Conservation (phyloP, 73 alveolate genomes). For the Blepharisma japonicum region DNA sequence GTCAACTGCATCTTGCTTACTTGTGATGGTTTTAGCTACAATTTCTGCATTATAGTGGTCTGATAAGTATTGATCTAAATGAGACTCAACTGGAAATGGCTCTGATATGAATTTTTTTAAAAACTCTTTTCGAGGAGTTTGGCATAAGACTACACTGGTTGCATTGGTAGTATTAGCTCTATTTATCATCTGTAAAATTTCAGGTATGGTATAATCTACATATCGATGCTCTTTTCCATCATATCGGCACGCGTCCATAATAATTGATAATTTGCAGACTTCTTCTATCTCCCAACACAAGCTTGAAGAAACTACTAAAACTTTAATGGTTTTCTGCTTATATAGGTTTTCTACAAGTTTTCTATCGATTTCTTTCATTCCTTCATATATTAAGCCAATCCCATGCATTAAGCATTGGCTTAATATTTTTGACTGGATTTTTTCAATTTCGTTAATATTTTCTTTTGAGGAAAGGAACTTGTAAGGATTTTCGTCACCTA, state of each 20-base stretch:
- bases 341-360: slow-evolving; percentile 40
- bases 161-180: slow-evolving; percentile 60
- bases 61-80: slow-evolving; percentile 85
- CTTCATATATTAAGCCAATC: slow-evolving; percentile 74
- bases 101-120: slow-evolving; percentile 96
- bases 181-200: slow-evolving; percentile 96
- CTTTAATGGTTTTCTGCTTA: slow-evolving; percentile 63
- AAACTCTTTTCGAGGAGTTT: slow-evolving; percentile 93
- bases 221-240: slow-evolving; percentile 90
- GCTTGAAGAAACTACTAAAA: slow-evolving; percentile 40
- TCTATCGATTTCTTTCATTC: slow-evolving; percentile 59
- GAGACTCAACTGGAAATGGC: slow-evolving; percentile 98
- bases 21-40: slow-evolving; percentile 89
- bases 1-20: slow-evolving; percentile 94
- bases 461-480: slow-evolving; percentile 12
- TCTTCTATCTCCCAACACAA: slow-evolving; percentile 24
- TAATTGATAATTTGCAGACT: slow-evolving; percentile 34
- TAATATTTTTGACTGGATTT: slow-evolving; percentile 49
- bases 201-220: slow-evolving; percentile 98
- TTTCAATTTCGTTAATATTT: slow-evolving; percentile 40
- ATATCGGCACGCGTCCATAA: slow-evolving; percentile 72
- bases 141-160: slow-evolving; percentile 73
- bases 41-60: slow-evolving; percentile 97
- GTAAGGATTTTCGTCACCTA: slow-evolving; percentile 50
- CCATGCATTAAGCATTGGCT: slow-evolving; percentile 62